Conservation (phyloP, 2,329 filamentous ascomycete species). For the Fusarium nurragi region DNA sequence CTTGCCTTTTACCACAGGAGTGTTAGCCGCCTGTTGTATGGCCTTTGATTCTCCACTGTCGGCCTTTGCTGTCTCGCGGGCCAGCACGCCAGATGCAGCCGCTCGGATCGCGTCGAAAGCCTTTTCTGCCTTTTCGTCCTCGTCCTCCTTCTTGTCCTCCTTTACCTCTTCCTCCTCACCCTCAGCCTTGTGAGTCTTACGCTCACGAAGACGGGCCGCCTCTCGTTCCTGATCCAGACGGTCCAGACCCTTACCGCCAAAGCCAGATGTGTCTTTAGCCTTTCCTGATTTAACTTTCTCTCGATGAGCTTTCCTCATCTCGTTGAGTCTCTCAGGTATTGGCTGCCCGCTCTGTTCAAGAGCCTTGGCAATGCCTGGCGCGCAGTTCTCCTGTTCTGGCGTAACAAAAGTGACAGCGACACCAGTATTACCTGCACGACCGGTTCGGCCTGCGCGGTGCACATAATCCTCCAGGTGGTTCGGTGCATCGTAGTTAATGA, state of each 20-base stretch:
- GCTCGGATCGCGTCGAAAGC: slow-evolving; percentile 72
- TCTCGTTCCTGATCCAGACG: slow-evolving; percentile 91
- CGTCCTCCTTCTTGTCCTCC: slow-evolving; percentile 76
- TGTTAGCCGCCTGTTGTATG: slow-evolving; percentile 56
- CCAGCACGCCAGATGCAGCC: slow-evolving; percentile 65
- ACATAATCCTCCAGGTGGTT: slow-evolving; percentile 98
- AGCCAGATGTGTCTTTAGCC: slow-evolving; percentile 88
- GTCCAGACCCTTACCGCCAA: slow-evolving; percentile 94
- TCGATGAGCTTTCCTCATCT: slow-evolving; percentile 77
- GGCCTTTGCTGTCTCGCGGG: slow-evolving; percentile 61
- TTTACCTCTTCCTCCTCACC: slow-evolving; percentile 84
- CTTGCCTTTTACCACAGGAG: slow-evolving; percentile 64
- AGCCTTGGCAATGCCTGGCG: slow-evolving; percentile 88
- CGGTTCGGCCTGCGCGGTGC: slow-evolving; percentile 91
- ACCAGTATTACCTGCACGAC: slow-evolving; percentile 91
- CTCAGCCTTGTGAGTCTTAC: slow-evolving; percentile 89
- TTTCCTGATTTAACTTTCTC: slow-evolving; percentile 94
- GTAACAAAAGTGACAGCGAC: slow-evolving; percentile 95
- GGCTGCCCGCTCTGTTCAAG: slow-evolving; percentile 90
- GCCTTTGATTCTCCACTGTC: slow-evolving; percentile 52
- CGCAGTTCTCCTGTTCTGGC: slow-evolving; percentile 89
- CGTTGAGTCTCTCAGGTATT: slow-evolving; percentile 74
- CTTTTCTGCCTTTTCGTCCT: slow-evolving; percentile 73
- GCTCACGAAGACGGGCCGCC: slow-evolving; percentile 83
- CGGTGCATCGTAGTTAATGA: slow-evolving; percentile 94